Evolutionary conservation across 495 filamentous ascomycete genomes (phyloP).

Genomic region (Melanomma pulvis-pyrius): DNA sequence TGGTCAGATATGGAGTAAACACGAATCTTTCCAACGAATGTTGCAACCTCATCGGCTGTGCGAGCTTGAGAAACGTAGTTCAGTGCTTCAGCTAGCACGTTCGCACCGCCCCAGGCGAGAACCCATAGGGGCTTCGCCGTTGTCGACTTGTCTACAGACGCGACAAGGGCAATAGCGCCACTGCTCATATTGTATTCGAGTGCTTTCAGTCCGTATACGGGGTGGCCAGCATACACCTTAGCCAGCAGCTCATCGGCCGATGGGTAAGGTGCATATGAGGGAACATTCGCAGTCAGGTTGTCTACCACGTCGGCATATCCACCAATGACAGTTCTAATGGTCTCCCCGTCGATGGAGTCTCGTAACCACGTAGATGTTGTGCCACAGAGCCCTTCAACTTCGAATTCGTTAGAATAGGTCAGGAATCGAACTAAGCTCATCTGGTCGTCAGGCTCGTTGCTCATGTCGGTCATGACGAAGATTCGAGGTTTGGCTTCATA

Average conservation of each 20-base stretch:
- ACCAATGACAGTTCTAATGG: background rate
- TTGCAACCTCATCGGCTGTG: background rate
- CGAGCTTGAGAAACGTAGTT: constrained; percentile 1
- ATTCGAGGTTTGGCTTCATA: constrained; percentile 3
- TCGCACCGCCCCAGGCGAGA: constrained; percentile 6
- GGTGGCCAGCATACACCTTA: background rate
- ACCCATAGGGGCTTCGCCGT: background rate
- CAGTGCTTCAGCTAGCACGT: constrained; percentile 9
- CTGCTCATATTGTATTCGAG: constrained; percentile 3
- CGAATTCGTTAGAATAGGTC: constrained; percentile 3
- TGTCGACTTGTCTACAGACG: background rate
- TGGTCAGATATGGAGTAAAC: constrained; percentile 20
- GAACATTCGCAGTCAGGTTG: constrained; percentile 5
- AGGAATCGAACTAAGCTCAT: constrained; percentile 16
- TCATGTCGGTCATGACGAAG: constrained; percentile 17
- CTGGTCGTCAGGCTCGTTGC: constrained; percentile 17
- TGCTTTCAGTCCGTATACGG: constrained; percentile 3
- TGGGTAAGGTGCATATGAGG: background rate
- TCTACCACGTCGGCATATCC: constrained; percentile 1
- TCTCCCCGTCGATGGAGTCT: constrained; percentile 1
- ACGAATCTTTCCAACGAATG: background rate
- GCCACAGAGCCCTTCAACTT: background rate
- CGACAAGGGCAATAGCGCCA: background rate
- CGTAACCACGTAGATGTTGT: constrained; percentile 4
- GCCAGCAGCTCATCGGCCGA: background rate